Evolutionary conservation across 768 basidiomycete species (phyloP), one percentile per base, ranked within the genome.

Genomic region (Suillus bovinus): DNA sequence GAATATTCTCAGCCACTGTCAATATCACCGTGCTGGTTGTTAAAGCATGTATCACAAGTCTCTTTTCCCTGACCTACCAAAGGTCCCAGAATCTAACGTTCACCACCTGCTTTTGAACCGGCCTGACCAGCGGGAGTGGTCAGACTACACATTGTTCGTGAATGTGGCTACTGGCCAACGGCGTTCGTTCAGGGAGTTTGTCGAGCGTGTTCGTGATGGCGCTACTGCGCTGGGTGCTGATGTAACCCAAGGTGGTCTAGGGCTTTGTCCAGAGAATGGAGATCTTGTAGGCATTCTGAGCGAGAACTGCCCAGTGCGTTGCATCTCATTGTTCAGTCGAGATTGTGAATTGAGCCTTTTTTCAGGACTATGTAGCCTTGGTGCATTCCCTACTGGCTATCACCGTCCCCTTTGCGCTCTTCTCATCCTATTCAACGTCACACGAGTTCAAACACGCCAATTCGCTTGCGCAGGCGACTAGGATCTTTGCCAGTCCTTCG

Each of bases 241-340:
- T 5, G 63, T 74, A 10, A 64, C 73, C 0, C 70, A 81, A 20
- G 88, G 88, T 1, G 88, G 90, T 0, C 74, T 89, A 1, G 88
- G 82, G 0, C 69, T 92, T 13, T 68, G 72, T 9, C 71, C 73
- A 1, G 77, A 77, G 50, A 76, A 80, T 31, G 79, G 78, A 0
- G 86, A 89, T 56, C 81, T 90, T 20, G 79, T 91, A n/a, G 91
- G 89, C 5, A 82, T 93, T 7, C 80, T 91, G 70, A 84, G 84
- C 71, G 81, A 87, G 55, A 93, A 92, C 68, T 88, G 83, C 44
- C 69, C 83, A 66, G 88, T 88, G 69, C 66, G 85, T 75, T 16
- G 36, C 31, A 20, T 36, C 29, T 31, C 27, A 39, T 14, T n/a
- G 17, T 36, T 54, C 31, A 31, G 9, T 27, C 36, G 16, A 27